Conservation (phyloP, 2,329 filamentous ascomycete genomes). For the Trichoderma hamatum region DNA sequence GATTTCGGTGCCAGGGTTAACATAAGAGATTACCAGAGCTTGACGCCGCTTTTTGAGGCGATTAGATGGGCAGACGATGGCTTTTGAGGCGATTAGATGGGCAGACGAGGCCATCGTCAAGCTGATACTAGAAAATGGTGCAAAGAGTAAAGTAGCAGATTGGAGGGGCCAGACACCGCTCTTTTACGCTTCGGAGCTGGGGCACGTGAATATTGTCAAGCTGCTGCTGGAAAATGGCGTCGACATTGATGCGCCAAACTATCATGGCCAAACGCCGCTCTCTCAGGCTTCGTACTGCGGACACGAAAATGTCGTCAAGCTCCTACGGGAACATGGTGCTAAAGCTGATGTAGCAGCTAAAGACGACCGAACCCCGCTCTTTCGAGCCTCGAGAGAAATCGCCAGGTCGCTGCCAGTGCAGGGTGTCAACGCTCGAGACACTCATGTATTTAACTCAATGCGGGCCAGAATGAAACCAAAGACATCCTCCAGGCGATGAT, state of each 20-base stretch:
- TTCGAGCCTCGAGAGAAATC: no score
- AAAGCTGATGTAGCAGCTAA: neutral
- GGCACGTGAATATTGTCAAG: neutral
- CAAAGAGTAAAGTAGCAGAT: neutral
- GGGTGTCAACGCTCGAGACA: neutral
- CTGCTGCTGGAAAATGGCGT: constrained; percentile 8
- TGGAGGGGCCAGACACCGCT: neutral
- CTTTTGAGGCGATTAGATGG: neutral
- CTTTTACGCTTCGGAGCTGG: neutral
- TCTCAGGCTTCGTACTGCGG: neutral
- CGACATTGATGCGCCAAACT: neutral
- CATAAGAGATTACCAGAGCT: neutral
- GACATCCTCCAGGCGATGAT: no score
- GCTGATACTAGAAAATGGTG: neutral
- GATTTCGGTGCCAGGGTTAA: neutral
- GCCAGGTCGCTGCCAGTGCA: neutral
- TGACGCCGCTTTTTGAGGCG: neutral
- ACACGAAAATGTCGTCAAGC: neutral
- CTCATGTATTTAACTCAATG: neutral
- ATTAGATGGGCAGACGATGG: neutral
- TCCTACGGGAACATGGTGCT: constrained; percentile 8
- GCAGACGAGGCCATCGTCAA: neutral
- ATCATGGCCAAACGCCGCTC: neutral
- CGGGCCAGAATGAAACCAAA: no score
- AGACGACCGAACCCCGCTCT: no score